A percentile compares a stretch with the other conserved stretches of the same genome.
These are phyloP conservation scores for Solioccasus polychromus DNA, from an alignment of 768 basidiomycete species.

Conservation along the genomic window DNA sequence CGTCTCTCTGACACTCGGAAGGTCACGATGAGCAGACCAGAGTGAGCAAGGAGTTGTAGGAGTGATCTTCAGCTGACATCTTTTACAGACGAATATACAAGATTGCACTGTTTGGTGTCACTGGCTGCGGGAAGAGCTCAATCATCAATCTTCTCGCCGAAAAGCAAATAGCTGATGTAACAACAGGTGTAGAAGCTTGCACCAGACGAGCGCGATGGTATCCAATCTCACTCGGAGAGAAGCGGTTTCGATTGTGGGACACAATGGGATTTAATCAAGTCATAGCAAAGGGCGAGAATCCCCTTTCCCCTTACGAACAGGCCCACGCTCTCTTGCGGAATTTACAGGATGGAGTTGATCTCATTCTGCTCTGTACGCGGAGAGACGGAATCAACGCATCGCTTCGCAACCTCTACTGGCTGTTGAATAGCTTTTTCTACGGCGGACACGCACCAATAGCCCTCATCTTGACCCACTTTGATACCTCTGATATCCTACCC, in stretches of 20 bases:
- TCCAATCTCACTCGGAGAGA: constrained; percentile 19
- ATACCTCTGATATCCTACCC: constrained; percentile 30
- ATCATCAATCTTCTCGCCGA: constrained; percentile 30
- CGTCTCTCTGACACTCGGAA: not conserved
- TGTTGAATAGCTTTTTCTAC: constrained; percentile 40
- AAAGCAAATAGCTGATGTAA: constrained; percentile 25
- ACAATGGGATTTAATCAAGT: constrained; percentile 34
- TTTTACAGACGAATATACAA: constrained; percentile 19
- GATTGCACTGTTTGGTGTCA: constrained; percentile 27
- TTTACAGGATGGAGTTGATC: constrained; percentile 35
- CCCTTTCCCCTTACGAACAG: constrained; percentile 25
- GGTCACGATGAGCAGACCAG: constrained; percentile 6
- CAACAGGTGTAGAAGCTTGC: constrained; percentile 29
- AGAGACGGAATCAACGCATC: constrained; percentile 36
- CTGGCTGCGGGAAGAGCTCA: constrained; percentile 31
- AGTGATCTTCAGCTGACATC: constrained; percentile 1
- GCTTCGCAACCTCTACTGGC: constrained; percentile 34
- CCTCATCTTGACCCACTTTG: constrained; percentile 40
- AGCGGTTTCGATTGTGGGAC: constrained; percentile 30
- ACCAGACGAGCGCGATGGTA: constrained; percentile 30
- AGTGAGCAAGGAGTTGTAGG: constrained; percentile 14
- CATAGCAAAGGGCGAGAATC: constrained; percentile 10
- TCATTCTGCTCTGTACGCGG: constrained; percentile 40
- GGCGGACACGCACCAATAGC: constrained; percentile 33
- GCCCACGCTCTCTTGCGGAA: constrained; percentile 33